Evolutionary conservation across 2,329 filamentous ascomycete genomes (phyloP).

Genomic region (Macrophomina pseudophaseolina): DNA sequence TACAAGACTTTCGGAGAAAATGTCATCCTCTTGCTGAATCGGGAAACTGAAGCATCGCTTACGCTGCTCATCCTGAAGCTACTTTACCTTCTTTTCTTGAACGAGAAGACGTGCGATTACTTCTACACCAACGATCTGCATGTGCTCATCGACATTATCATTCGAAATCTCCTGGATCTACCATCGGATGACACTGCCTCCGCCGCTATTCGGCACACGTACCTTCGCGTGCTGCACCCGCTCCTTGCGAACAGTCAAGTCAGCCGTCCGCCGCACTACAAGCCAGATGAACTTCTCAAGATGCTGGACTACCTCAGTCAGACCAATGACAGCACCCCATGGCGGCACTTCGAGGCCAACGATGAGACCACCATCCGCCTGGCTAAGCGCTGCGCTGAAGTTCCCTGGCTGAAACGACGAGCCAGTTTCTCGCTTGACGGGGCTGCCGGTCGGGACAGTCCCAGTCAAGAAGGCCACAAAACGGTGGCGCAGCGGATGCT

Average conservation of each 20-base stretch:
- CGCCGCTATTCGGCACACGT: conserved; percentile 79
- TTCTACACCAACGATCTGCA: conserved; percentile 98
- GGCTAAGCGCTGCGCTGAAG: conserved; percentile 74
- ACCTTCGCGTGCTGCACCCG: conserved; percentile 89
- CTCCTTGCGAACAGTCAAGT: conserved; percentile 91
- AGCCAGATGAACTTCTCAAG: conserved; percentile 79
- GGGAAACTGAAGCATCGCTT: conserved; percentile 89
- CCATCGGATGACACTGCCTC: conserved; percentile 71
- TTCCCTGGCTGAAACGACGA: conserved; percentile 66
- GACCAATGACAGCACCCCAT: conserved; percentile 54
- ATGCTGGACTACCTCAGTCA: conserved; percentile 72
- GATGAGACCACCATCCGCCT: conserved; percentile 81
- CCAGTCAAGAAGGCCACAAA: conserved; percentile 40
- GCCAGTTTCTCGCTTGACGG: conserved; percentile 15
- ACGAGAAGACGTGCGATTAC: conserved; percentile 89
- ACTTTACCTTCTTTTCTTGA: conserved; percentile 93
- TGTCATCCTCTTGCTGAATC: conserved; percentile 91
- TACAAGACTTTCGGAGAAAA: conserved; percentile 98
- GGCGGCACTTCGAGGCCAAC: conserved; percentile 73
- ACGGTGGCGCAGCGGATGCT: conserved; percentile 45
- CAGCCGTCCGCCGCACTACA: conserved; percentile 85
- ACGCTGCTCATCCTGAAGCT: conserved; percentile 97
- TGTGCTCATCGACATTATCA: conserved; percentile 92
- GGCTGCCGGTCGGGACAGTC: conserved; percentile 14
- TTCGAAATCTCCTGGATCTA: conserved; percentile 94